Evolutionary conservation across 2,329 filamentous ascomycete species (phyloP).

Genomic region (Trichothecium roseum): DNA sequence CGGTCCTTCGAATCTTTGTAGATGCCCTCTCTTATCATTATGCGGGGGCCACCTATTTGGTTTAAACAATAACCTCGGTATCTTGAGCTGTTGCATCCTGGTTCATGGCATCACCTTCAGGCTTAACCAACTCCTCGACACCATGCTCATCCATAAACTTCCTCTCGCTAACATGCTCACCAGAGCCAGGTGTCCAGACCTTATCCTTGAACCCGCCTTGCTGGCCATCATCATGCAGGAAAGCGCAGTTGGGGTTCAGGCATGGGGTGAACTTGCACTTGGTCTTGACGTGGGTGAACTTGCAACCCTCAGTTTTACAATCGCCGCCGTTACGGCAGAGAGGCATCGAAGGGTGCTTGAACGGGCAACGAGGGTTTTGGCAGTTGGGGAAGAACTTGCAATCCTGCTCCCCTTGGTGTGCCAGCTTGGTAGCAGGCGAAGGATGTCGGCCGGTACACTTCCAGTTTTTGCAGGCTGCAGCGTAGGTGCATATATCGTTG

Average conservation of each 20-base stretch:
- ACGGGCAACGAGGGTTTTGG: slow-evolving; percentile 77
- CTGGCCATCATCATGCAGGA: slow-evolving; percentile 87
- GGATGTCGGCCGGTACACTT: slow-evolving; percentile 91
- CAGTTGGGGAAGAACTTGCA: slow-evolving; percentile 91
- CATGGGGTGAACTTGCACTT: slow-evolving; percentile 89
- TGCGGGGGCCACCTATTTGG: too few relatives aligned
- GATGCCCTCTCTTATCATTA: too few relatives aligned
- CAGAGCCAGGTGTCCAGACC: slow-evolving; percentile 66
- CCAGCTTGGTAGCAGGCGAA: slow-evolving; percentile 70
- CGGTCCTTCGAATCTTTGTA: too few relatives aligned
- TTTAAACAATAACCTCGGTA: slow-evolving; percentile 23
- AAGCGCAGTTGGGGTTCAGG: slow-evolving; percentile 76
- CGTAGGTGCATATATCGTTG: slow-evolving; percentile 71
- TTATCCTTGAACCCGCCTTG: slow-evolving; percentile 77
- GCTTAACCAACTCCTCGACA: slow-evolving; percentile 63
- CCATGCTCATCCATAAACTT: slow-evolving; percentile 69
- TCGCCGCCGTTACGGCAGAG: slow-evolving; percentile 85
- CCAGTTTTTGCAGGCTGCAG: slow-evolving; percentile 86
- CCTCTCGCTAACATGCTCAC: slow-evolving; percentile 71
- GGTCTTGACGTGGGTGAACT: slow-evolving; percentile 77
- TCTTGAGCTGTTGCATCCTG: slow-evolving; percentile 27
- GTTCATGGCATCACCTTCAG: slow-evolving; percentile 30
- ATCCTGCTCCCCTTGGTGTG: slow-evolving; percentile 73
- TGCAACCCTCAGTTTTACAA: slow-evolving; percentile 73
- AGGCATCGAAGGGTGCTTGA: slow-evolving; percentile 79